phyloP scores from a whole-genome alignment of 176 grass and related monocot species.

The Hordeum marinum region DNA sequence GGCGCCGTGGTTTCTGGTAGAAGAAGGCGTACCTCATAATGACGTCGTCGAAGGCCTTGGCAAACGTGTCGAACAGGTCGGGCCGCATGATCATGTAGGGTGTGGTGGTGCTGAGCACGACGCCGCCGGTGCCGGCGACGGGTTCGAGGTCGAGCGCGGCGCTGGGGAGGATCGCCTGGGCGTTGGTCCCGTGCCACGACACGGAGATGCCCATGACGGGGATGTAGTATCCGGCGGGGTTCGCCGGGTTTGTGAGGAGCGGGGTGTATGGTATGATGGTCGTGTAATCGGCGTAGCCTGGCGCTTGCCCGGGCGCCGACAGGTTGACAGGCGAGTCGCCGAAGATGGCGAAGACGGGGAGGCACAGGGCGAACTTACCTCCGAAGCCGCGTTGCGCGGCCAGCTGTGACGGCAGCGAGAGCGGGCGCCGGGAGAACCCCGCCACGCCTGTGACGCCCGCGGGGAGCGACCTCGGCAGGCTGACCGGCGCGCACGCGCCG shows the following conservation, averaged over 20 bases:
- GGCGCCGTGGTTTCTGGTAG: not conserved
- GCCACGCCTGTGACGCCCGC: conserved; percentile 28
- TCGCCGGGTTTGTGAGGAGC: conserved; percentile 27
- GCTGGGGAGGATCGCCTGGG: not conserved
- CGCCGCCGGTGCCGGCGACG: conserved; percentile 29
- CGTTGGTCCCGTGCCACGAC: not conserved
- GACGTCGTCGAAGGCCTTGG: conserved; percentile 17
- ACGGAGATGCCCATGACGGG: conserved; percentile 22
- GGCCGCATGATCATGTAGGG: conserved; percentile 39
- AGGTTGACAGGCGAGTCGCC: conserved; percentile 40
- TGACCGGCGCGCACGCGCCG: conserved; percentile 30
- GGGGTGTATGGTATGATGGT: conserved; percentile 28
- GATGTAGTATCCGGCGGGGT: conserved; percentile 38
- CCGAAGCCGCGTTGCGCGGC: conserved; percentile 17
- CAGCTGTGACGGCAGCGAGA: conserved; percentile 48
- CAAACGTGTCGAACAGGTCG: conserved; percentile 39
- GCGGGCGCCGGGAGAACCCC: conserved; percentile 14
- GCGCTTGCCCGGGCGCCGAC: not conserved
- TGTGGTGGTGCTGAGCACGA: conserved; percentile 38
- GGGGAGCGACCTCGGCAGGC: conserved; percentile 26
- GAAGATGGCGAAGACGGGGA: conserved; percentile 35
- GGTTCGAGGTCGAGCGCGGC: conserved; percentile 23
- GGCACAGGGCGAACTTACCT: conserved; percentile 44
- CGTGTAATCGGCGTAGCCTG: not conserved
- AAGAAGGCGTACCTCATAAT: not conserved